Evolutionary conservation across 139 green algal genomes (phyloP).

Genomic region (Tetradesmus lagerheimii): DNA sequence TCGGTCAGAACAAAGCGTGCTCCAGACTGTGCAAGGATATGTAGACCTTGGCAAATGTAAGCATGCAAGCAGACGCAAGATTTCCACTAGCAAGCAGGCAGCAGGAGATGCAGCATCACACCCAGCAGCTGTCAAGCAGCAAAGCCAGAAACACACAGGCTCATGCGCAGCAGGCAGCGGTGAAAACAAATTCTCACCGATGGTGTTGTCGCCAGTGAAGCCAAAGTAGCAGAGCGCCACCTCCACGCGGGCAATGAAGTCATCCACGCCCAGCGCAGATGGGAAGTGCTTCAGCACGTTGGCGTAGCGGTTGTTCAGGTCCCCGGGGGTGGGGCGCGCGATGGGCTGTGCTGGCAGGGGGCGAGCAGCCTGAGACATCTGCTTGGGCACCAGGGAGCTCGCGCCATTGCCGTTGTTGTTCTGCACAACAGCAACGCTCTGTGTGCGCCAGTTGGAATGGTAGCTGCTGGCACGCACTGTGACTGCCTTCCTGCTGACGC

Average conservation of each 20-base stretch:
- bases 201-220: slow-evolving; percentile 82
- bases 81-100: too few relatives aligned
- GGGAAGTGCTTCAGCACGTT: slow-evolving; percentile 74
- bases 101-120: background rate
- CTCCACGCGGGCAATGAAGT: slow-evolving; percentile 84
- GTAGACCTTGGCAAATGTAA: too few relatives aligned
- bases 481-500: slow-evolving; percentile 4
- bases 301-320: slow-evolving; percentile 37
- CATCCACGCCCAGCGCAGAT: slow-evolving; percentile 76
- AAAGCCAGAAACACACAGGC: too few relatives aligned
- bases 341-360: slow-evolving; percentile 24
- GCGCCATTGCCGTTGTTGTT: background rate
- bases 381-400: slow-evolving; percentile 17
- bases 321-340: background rate
- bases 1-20: too few relatives aligned
- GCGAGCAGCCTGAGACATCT: slow-evolving; percentile 29
- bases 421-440: slow-evolving; percentile 1
- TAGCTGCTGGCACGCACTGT: background rate
- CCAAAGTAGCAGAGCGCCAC: slow-evolving; percentile 72
- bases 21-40: background rate
- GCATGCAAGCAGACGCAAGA: background rate
- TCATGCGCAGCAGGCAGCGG: background rate
- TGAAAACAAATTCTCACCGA: slow-evolving; percentile 52
- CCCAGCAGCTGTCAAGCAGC: background rate
- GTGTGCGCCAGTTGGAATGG: slow-evolving; percentile 37